Conservation (phyloP, 1,284 basidiomycete species). For the Tetrapyrgos nigripes region DNA sequence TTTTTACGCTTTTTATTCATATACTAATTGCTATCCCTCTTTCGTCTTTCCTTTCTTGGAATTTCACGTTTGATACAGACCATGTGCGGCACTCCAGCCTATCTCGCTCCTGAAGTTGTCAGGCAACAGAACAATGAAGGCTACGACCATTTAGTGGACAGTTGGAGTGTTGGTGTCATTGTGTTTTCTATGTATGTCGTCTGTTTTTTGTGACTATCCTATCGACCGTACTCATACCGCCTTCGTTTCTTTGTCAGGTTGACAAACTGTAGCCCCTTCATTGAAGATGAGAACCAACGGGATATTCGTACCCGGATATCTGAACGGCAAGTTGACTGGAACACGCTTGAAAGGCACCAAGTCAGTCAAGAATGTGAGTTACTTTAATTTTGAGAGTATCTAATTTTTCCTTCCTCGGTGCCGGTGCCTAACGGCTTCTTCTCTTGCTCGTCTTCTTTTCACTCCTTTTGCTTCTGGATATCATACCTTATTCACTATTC, state of each 20-base stretch:
- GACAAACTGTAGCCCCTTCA: slow-evolving; percentile 73
- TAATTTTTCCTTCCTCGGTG: neutral
- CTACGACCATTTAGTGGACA: slow-evolving; percentile 87
- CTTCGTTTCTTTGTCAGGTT: slow-evolving; percentile 52
- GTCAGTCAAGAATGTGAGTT: slow-evolving; percentile 47
- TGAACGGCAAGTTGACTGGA: slow-evolving; percentile 68
- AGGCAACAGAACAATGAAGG: slow-evolving; percentile 70
- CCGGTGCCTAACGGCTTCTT: neutral
- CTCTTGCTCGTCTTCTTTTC: neutral
- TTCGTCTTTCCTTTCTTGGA: no score
- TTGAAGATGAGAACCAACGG: slow-evolving; percentile 63
- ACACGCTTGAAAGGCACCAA: slow-evolving; percentile 43
- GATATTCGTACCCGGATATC: slow-evolving; percentile 63
- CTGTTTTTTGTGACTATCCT: no score
- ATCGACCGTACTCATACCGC: neutral
- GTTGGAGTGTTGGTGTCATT: slow-evolving; percentile 94
- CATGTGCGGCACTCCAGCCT: slow-evolving; percentile 86
- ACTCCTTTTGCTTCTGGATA: neutral
- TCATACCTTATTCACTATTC: neutral
- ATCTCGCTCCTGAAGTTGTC: slow-evolving; percentile 91
- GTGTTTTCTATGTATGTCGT: slow-evolving; percentile 85
- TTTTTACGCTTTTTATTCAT: neutral
- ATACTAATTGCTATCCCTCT: no score
- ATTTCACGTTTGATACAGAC: slow-evolving; percentile 52
- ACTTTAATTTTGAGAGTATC: neutral